phyloP scores from a whole-genome alignment of 768 basidiomycete species.

The Termitomyces sp. region DNA sequence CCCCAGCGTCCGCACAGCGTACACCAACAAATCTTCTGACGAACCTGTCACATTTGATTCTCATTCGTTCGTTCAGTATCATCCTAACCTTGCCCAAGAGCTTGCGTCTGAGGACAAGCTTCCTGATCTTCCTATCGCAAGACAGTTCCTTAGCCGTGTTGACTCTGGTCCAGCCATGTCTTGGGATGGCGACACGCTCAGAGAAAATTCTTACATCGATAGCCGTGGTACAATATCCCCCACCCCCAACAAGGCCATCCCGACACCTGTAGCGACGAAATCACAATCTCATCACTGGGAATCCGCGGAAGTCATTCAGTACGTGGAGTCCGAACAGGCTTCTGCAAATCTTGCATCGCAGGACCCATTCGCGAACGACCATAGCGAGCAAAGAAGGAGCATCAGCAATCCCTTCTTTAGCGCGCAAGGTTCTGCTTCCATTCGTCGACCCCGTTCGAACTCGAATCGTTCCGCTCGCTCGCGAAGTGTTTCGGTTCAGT shows the following conservation, averaged over 20 bases:
- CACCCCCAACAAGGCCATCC: conserved; percentile 44
- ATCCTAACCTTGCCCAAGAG: conserved; percentile 46
- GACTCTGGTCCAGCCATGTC: conserved; percentile 37
- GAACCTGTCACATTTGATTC: conserved; percentile 32
- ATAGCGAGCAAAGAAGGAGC: conserved; percentile 29
- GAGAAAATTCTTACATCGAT: conserved; percentile 36
- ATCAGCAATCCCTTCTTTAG: conserved; percentile 37
- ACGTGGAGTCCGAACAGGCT: conserved; percentile 25
- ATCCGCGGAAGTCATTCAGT: conserved; percentile 57
- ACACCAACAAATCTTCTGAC: conserved; percentile 39
- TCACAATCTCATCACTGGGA: conserved; percentile 59
- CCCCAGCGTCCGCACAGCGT: conserved; percentile 47
- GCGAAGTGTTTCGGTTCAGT: conserved; percentile 25
- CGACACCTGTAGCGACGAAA: conserved; percentile 51
- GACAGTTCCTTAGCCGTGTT: conserved; percentile 38
- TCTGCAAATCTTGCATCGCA: conserved; percentile 14
- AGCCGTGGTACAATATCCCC: conserved; percentile 46
- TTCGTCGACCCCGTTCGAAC: conserved; percentile 29
- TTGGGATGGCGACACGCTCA: conserved; percentile 50
- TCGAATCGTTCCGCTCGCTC: conserved; percentile 24
- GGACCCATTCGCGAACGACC: conserved; percentile 20
- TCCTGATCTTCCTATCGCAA: conserved; percentile 27
- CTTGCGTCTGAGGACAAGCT: conserved; percentile 32
- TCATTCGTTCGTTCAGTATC: conserved; percentile 55
- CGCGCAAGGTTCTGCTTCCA: conserved; percentile 14